These are phyloP conservation scores for Camelina neglecta DNA, from an alignment of 345 rosid species.

Conservation along the genomic window DNA sequence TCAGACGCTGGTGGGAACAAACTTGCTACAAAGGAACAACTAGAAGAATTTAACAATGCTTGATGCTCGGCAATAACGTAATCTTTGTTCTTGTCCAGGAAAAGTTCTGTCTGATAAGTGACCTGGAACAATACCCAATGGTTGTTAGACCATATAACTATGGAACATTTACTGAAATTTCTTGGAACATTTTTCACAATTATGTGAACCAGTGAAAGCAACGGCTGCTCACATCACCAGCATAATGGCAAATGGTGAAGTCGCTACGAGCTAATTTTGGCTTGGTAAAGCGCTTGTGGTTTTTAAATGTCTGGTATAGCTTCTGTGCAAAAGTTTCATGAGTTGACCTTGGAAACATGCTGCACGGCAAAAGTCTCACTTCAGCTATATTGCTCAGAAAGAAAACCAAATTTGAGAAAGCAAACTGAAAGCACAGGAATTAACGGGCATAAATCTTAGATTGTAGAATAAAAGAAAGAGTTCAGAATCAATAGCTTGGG, in stretches of 20 bases:
- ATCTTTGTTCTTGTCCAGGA: conserved; percentile 99
- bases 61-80: conserved; percentile 99
- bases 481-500: conserved; percentile 24
- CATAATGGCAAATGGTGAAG: conserved; percentile 97
- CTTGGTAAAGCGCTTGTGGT: conserved; percentile 88
- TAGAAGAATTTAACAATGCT: conserved; percentile 86
- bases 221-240: conserved; percentile 88
- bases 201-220: conserved; percentile 35
- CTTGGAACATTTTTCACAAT: conserved; percentile 20
- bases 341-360: conserved; percentile 99
- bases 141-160: conserved; percentile 29
- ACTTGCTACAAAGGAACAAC: conserved; percentile 82
- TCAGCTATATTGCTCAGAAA: conserved; percentile 38
- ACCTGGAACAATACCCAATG: conserved; percentile 64
- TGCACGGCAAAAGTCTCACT: conserved; percentile 49
- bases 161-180: conserved; percentile 20
- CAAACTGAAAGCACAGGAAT: conserved; percentile 22
- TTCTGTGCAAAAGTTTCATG: conserved; percentile 99
- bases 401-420: conserved; percentile 27
- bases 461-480: conserved; percentile 5
- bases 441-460: background rate
- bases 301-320: conserved; percentile 94
- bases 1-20: conserved; percentile 81
- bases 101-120: conserved; percentile 94
- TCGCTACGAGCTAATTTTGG: conserved; percentile 94